phyloP scores from a whole-genome alignment of 148 eudicot species.

The Euryodendron excelsum region DNA sequence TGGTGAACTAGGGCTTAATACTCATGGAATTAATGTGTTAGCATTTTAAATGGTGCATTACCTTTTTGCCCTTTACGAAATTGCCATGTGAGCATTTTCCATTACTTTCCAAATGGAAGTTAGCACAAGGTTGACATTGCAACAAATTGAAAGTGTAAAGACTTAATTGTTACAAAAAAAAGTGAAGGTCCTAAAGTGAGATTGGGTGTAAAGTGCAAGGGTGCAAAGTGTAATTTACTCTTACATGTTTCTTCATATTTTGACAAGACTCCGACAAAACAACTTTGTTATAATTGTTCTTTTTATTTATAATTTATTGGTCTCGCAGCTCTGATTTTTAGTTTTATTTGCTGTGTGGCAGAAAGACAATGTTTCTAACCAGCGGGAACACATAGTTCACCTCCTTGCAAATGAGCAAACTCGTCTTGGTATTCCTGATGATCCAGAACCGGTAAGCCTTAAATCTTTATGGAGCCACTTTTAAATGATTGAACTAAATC shows the following conservation, averaged over 20 bases:
- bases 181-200: no score
- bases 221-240: no score
- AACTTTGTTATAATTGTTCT: not conserved
- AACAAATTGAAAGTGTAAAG: no score
- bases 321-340: not conserved
- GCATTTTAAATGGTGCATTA: no score
- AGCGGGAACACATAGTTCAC: conserved; percentile 90
- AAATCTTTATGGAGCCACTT: not conserved
- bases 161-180: no score
- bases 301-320: not conserved
- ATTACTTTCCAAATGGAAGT: no score
- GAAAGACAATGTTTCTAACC: conserved; percentile 93
- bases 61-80: no score
- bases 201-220: no score
- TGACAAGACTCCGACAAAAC: not conserved
- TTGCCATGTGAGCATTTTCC: no score
- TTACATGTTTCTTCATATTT: not conserved
- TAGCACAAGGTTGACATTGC: no score
- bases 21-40: no score
- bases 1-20: no score
- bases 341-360: conserved; percentile 33
- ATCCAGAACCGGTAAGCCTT: conserved; percentile 69
- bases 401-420: conserved; percentile 95
- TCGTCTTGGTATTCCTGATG: conserved; percentile 79
- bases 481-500: not conserved